phyloP scores from a whole-genome alignment of 169 alveolate species.

The Besnoitia besnoiti region DNA sequence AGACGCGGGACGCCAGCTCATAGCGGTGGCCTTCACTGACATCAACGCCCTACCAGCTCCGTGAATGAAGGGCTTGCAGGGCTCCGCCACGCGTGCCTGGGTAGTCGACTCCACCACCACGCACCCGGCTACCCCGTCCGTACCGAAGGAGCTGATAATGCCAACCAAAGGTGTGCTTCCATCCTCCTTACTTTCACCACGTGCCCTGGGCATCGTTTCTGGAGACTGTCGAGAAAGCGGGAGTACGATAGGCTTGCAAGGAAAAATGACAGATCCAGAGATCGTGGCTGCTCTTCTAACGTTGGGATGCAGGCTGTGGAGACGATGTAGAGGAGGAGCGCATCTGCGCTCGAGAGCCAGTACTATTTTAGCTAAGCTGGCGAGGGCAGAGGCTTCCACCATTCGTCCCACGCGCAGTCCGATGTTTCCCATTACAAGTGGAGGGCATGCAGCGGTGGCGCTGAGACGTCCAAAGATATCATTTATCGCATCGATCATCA shows the following conservation, averaged over 20 bases:
- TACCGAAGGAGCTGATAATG: not conserved
- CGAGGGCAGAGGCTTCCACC: slow-evolving; percentile 2
- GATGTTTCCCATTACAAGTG: not conserved
- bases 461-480: not conserved
- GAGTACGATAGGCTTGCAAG: not conserved
- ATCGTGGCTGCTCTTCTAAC: not conserved
- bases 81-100: not conserved
- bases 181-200: not conserved
- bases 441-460: not conserved
- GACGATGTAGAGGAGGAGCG: not conserved
- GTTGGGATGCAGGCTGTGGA: not conserved
- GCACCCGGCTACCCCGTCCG: not conserved
- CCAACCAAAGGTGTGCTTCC: not conserved
- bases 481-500: not conserved
- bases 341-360: not conserved
- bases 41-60: not conserved
- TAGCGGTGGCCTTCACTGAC: not conserved
- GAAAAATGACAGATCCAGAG: not conserved
- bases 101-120: not conserved
- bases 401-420: not conserved
- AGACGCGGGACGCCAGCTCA: not conserved
- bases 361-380: not conserved
- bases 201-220: not conserved
- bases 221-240: not conserved
- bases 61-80: not conserved